Evolutionary conservation across 352 stramenopile genomes (phyloP), one percentile per base, ranked within the genome.

Genomic region (Phytopythium boreale): DNA sequence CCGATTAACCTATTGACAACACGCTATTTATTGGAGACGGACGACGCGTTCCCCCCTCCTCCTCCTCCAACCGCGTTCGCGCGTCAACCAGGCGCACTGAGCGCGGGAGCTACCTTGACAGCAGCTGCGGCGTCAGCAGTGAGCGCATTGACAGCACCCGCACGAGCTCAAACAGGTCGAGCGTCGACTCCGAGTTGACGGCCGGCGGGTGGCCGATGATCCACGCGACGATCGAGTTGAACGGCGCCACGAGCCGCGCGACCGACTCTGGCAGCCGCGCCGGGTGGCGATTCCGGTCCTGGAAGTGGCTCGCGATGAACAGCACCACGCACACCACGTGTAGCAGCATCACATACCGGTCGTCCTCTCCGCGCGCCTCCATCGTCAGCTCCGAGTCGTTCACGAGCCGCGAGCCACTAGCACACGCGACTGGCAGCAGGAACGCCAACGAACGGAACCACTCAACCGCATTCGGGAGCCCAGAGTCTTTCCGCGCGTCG

Each of bases 341-440:
- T 43, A 95, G 69, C 43, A 93, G 67, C 83, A 93, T 84, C 11
- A 91, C 73, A 56, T 90, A 93, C 24, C 74, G 76, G 50, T 95
- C 87, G 46, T 95, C 87, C 67, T 92, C 83, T 31, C 82, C 81
- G 7, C 81, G 77, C 59, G 70, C 74, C 65, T 88, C 76, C 22
- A 69, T 59, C 20, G 68, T 75, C 14, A 90, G 61, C 20, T 74
- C 62, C n/a, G 75, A 63, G 52, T 93, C 74, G 6, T 51, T 61
- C 64, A 77, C 74, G 46, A 93, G 67, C 20, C 74, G 70, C 2
- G 70, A 77, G 44, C 81, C 80, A 43, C 78, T 90, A 9, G 82
- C 78, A 70, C 84, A 95, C 10, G 75, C 84, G 14, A 93, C 71
- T 2, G 84, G 87, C n/a, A 95, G 53, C 17, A 93, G 65, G 24